Base-by-base conservation (phyloP, 2,329 filamentous ascomycete species). In the Helotiales sp. region DNA sequence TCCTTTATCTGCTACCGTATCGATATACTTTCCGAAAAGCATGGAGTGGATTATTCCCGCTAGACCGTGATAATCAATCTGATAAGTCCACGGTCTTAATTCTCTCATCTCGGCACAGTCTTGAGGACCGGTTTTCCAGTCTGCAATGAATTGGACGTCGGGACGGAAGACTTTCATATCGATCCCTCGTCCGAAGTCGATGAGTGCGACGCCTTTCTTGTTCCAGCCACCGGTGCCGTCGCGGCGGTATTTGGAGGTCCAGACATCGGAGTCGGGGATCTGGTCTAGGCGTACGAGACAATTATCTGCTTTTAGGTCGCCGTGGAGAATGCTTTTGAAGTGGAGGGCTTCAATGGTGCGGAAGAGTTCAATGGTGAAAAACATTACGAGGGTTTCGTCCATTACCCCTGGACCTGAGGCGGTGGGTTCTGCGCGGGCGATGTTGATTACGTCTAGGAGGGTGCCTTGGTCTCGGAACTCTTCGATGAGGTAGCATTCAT, bases 41-140 rank as follows among this genome's bases (percentile, higher is more conserved):
- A 99, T 82, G 42, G 86, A 88, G 74, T 99, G 92, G 4, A 98
- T 79, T 24, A 91, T 90, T 4, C 91, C 92, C 0, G 95, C 95
- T 0, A 97, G 81, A 12, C 95, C 95, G 73, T 96, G 91, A 68
- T 98, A 96, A 76, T 99, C 95, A 65, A 97, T 91, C 73, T 99
- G 95, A 78, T 92, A 97, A 1, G 93, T 98, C 95, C 95, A 99
- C 0, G 93, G 92, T 1, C 93, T 83, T 56, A 91, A 84, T 75
- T 99, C 93, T 47, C 93, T 88, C 84, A 98, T 96, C 79, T 99
- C 95, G 17, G 90, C 88, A 73, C 95, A 99, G 74, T 99, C 95
- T 52, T 91, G 88, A 24, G 89, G 82, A 15, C 84, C 85, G 0
- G 91, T 92, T 73, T 95, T 90, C 95, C 95, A 99, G 75, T 99